Conservation (phyloP, 148 eudicot genomes). For the Camellia japonica region DNA sequence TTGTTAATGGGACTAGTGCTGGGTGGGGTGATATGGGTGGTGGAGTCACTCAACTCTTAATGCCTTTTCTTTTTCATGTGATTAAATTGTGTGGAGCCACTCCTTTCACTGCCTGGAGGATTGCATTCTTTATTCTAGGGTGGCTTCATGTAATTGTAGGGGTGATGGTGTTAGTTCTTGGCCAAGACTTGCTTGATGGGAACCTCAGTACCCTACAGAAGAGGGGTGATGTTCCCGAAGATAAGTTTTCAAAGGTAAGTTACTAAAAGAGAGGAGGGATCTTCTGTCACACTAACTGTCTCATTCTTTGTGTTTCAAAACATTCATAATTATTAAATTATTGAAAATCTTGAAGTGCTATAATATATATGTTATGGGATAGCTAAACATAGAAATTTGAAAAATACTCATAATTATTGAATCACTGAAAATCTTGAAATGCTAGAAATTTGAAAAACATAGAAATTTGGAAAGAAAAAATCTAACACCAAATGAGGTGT, state of each 20-base stretch:
- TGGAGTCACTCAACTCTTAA: constrained; percentile 44
- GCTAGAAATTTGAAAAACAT: no score
- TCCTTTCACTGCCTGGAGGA: constrained; percentile 54
- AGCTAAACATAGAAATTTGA: no score
- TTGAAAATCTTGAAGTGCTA: no score
- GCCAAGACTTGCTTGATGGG: constrained; percentile 58
- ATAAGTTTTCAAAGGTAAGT: constrained; percentile 42
- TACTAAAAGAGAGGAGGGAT: no score
- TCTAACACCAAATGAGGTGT: no score
- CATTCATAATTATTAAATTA: no score
- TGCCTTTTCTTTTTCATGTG: constrained; percentile 36
- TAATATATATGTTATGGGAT: no score
- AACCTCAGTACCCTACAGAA: constrained; percentile 44
- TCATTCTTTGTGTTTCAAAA: no score
- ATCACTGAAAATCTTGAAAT: no score
- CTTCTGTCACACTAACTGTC: no score
- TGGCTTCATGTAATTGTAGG: constrained; percentile 43
- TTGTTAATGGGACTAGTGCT: constrained; percentile 41
- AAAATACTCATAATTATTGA: no score
- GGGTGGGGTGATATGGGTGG: constrained; percentile 68
- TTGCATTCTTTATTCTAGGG: constrained; percentile 51
- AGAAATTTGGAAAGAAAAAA: no score
- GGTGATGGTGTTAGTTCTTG: constrained; percentile 42
- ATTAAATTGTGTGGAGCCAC: constrained; percentile 33
- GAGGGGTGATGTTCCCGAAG: constrained; percentile 48